phyloP scores from a whole-genome alignment of 805 yeast species.

The Komagataella pseudopastoris region DNA sequence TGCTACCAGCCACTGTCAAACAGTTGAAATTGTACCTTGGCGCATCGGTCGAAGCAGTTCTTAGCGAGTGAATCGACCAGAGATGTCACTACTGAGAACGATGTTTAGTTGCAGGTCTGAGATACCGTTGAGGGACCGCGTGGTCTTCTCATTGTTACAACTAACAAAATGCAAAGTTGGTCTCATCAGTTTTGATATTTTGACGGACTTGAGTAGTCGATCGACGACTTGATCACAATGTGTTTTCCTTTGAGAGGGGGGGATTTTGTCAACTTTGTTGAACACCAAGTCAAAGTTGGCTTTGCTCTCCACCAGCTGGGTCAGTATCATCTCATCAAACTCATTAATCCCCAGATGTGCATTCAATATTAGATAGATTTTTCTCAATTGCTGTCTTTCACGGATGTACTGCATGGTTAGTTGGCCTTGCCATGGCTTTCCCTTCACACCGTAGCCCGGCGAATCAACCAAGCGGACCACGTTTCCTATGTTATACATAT shows the following conservation, averaged over 20 bases:
- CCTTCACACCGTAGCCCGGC: constrained; percentile 82
- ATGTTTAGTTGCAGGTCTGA: constrained; percentile 36
- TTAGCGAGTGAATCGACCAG: constrained; percentile 10
- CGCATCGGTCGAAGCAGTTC: constrained; percentile 41
- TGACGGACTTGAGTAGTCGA: constrained; percentile 23
- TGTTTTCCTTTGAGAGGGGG: constrained; percentile 10
- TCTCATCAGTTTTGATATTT: constrained; percentile 15
- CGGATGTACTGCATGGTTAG: constrained; percentile 50
- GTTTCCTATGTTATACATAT: constrained; percentile 56
- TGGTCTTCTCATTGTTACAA: constrained; percentile 22
- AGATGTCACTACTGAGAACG: constrained; percentile 37
- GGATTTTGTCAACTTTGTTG: constrained; percentile 60
- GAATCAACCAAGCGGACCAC: constrained; percentile 61
- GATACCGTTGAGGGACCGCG: constrained; percentile 34
- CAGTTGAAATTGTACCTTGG: constrained; percentile 65
- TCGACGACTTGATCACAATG: constrained; percentile 19
- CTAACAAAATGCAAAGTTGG: constrained; percentile 37
- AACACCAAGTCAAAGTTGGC: constrained; percentile 61
- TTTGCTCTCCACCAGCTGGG: constrained; percentile 36
- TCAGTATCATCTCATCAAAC: constrained; percentile 41
- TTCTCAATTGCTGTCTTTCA: constrained; percentile 35
- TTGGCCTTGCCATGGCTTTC: constrained; percentile 54
- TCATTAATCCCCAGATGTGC: constrained; percentile 44
- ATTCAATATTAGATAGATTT: constrained; percentile 50
- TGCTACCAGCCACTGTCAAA: constrained; percentile 62